phyloP scores from a whole-genome alignment of 306 rosid genomes.

The Vigna angularis region DNA sequence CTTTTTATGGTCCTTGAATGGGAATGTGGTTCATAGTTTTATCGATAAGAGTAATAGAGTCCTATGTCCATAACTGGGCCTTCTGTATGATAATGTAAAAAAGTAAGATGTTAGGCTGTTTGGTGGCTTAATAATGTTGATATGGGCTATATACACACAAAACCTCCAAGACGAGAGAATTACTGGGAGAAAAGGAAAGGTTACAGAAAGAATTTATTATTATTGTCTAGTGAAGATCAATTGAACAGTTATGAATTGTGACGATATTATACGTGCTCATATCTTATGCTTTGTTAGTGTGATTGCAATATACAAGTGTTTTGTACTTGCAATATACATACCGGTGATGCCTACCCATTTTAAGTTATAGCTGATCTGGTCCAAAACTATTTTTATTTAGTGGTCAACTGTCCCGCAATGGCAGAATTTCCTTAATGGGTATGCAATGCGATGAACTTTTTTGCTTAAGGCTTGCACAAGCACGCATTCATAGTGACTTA shows the following conservation, averaged over 20 bases:
- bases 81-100: background rate
- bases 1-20: constrained; percentile 10
- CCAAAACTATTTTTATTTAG: background rate
- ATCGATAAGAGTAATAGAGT: constrained; percentile 5
- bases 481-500: background rate
- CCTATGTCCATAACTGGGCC: constrained; percentile 28
- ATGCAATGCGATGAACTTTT: background rate
- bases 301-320: constrained; percentile 16
- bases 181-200: constrained; percentile 14
- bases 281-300: constrained; percentile 25
- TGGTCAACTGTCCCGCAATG: constrained; percentile 8
- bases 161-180: background rate
- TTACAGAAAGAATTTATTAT: background rate
- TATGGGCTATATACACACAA: background rate
- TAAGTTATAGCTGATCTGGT: background rate
- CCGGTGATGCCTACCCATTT: background rate
- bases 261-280: constrained; percentile 5
- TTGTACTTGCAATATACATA: background rate
- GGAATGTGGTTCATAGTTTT: constrained; percentile 5
- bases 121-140: constrained; percentile 18
- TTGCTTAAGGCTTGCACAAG: background rate
- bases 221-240: constrained; percentile 25
- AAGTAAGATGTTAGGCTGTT: constrained; percentile 16
- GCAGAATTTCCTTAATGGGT: constrained; percentile 17
- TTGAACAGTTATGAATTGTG: constrained; percentile 24